Conservation (phyloP, 2,329 filamentous ascomycete genomes). For the Paraphaeosphaeria minitans region DNA sequence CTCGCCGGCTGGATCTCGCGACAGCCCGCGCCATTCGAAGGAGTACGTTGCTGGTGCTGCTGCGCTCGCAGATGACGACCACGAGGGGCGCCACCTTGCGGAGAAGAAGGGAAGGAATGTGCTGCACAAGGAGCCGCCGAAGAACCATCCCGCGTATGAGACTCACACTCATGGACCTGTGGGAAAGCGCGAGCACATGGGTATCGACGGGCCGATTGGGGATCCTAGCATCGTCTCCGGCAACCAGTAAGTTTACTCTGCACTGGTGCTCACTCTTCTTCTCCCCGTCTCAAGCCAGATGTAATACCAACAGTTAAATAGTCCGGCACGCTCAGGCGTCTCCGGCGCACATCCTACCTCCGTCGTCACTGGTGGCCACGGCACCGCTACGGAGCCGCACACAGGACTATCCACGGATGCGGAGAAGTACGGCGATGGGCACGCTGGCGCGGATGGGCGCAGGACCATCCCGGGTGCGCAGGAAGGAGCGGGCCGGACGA, state of each 20-base stretch:
- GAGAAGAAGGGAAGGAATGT: constrained; percentile 40
- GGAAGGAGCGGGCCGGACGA: constrained; percentile 7
- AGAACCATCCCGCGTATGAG: constrained; percentile 40
- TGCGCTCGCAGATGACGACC: constrained; percentile 12
- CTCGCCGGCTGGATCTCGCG: constrained; percentile 26
- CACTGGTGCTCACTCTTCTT: too few relatives aligned
- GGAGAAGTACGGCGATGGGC: constrained; percentile 45
- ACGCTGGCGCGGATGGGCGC: constrained; percentile 46
- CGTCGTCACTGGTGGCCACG: constrained; percentile 16
- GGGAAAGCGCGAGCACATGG: constrained; percentile 34
- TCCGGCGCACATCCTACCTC: constrained; percentile 26
- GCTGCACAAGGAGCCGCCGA: constrained; percentile 51
- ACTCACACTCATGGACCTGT: constrained; percentile 24
- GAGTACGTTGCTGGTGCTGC: constrained; percentile 29
- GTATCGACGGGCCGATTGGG: constrained; percentile 39
- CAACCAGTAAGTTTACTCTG: constrained; percentile 37
- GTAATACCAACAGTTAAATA: too few relatives aligned
- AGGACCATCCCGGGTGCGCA: constrained; percentile 34
- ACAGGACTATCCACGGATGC: constrained; percentile 51
- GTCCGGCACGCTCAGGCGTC: constrained; percentile 15
- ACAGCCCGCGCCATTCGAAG: constrained; percentile 27
- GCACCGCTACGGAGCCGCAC: constrained; percentile 44
- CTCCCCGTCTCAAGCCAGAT: neutral
- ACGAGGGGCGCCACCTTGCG: constrained; percentile 21
- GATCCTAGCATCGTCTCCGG: constrained; percentile 31